Conservation (phyloP, 2,329 filamentous ascomycete genomes). For the Xylaria sp. region DNA sequence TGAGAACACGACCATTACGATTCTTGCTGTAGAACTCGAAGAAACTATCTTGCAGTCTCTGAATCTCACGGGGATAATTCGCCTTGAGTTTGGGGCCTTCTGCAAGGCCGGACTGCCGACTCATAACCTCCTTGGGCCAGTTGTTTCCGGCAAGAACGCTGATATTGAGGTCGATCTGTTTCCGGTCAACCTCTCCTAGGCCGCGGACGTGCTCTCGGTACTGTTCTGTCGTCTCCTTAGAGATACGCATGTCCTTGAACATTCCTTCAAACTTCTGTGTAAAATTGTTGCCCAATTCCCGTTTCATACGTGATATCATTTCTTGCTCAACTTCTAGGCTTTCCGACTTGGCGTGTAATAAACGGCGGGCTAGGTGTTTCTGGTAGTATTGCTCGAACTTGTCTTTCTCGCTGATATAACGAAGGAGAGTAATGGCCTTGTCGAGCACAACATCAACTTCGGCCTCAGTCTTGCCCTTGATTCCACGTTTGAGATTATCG, state of each 20-base stretch:
- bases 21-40: slow-evolving; percentile 86
- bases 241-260: slow-evolving; percentile 95
- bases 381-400: slow-evolving; percentile 98
- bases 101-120: slow-evolving; percentile 56
- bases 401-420: slow-evolving; percentile 90
- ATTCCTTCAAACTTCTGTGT: slow-evolving; percentile 93
- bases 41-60: slow-evolving; percentile 79
- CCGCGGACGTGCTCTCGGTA: slow-evolving; percentile 71
- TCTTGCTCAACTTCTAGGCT: slow-evolving; percentile 92
- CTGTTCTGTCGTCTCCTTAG: slow-evolving; percentile 75
- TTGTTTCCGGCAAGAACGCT: slow-evolving; percentile 90
- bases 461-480: slow-evolving; percentile 87
- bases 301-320: slow-evolving; percentile 96
- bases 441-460: slow-evolving; percentile 85
- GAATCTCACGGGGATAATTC: slow-evolving; percentile 75
- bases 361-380: slow-evolving; percentile 85
- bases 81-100: slow-evolving; percentile 54
- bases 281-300: slow-evolving; percentile 92
- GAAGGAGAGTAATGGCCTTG: slow-evolving; percentile 84
- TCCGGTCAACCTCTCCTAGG: slow-evolving; percentile 55
- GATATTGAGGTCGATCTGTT: slow-evolving; percentile 77
- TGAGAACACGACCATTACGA: slow-evolving; percentile 84
- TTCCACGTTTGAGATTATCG: slow-evolving; percentile 90
- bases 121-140: slow-evolving; percentile 92
- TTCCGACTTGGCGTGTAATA: slow-evolving; percentile 86